These are phyloP conservation scores for Aspergillus chevalieri DNA, from an alignment of 2,329 filamentous ascomycete species.

Conservation along the genomic window DNA sequence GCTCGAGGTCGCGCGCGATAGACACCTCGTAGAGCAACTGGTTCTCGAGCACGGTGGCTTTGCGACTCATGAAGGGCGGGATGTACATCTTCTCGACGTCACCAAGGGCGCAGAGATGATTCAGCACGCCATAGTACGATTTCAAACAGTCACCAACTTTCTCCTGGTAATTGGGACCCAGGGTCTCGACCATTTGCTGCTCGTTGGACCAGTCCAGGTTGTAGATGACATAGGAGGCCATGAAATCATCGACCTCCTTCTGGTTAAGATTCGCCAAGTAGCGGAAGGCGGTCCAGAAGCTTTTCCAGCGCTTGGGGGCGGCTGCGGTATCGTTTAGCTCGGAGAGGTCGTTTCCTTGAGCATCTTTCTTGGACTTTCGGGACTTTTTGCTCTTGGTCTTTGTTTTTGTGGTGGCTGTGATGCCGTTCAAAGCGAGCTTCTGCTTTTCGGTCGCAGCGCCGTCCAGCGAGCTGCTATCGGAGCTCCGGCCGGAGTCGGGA, in stretches of 20 bases:
- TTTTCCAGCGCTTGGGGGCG: slow-evolving; percentile 45
- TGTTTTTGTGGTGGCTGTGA: slow-evolving; percentile 2
- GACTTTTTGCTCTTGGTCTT: not conserved
- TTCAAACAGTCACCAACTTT: slow-evolving; percentile 48
- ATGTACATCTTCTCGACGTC: slow-evolving; percentile 57
- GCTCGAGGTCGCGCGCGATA: slow-evolving; percentile 43
- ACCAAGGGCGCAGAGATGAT: slow-evolving; percentile 51
- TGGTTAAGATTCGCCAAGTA: slow-evolving; percentile 45
- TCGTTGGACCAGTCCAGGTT: slow-evolving; percentile 52
- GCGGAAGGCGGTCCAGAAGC: slow-evolving; percentile 46
- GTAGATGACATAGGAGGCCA: slow-evolving; percentile 53
- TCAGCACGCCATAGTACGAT: slow-evolving; percentile 50
- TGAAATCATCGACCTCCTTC: slow-evolving; percentile 50
- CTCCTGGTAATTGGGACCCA: slow-evolving; percentile 47
- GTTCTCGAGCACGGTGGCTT: slow-evolving; percentile 46
- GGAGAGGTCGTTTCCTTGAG: slow-evolving; percentile 8
- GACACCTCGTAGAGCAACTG: slow-evolving; percentile 50
- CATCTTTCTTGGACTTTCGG: not conserved
- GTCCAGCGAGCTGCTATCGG: slow-evolving; percentile 21
- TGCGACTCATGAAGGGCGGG: slow-evolving; percentile 48
- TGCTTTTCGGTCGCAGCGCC: slow-evolving; percentile 19
- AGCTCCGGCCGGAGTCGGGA: slow-evolving; percentile 17
- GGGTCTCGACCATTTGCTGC: slow-evolving; percentile 41
- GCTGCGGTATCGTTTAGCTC: slow-evolving; percentile 38
- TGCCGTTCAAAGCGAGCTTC: slow-evolving; percentile 10